phyloP scores from a whole-genome alignment of 352 stramenopile species.

The Phytophthora kernoviae region DNA sequence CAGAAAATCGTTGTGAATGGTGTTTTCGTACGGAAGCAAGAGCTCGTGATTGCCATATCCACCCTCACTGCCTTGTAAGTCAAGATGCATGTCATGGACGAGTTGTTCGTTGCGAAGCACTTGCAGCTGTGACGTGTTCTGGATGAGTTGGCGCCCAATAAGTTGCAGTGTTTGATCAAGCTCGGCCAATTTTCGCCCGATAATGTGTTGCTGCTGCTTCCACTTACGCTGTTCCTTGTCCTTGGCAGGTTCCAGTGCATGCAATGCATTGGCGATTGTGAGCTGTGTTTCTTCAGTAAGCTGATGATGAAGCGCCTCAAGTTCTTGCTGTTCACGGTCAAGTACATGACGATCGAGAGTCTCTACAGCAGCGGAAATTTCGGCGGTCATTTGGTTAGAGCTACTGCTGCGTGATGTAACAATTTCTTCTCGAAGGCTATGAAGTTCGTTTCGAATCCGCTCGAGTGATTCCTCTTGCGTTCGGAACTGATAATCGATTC shows the following conservation, averaged over 20 bases:
- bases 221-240: slow-evolving; percentile 24
- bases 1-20: neutral
- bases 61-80: slow-evolving; percentile 16
- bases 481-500: slow-evolving; percentile 32
- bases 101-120: slow-evolving; percentile 53
- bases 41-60: slow-evolving; percentile 19
- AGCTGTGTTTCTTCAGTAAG: slow-evolving; percentile 23
- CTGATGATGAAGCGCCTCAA: slow-evolving; percentile 18
- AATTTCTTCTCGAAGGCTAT: slow-evolving; percentile 17
- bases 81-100: slow-evolving; percentile 15
- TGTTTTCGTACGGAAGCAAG: slow-evolving; percentile 14
- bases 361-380: slow-evolving; percentile 18
- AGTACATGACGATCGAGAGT: slow-evolving; percentile 18
- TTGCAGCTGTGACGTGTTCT: slow-evolving; percentile 70
- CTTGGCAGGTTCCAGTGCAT: slow-evolving; percentile 20
- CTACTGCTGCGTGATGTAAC: neutral
- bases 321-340: slow-evolving; percentile 22
- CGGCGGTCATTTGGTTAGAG: slow-evolving; percentile 9
- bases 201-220: slow-evolving; percentile 31
- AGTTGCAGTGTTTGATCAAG: slow-evolving; percentile 70
- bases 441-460: slow-evolving; percentile 19
- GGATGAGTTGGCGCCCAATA: slow-evolving; percentile 65
- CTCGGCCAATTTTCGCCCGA: slow-evolving; percentile 51
- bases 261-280: slow-evolving; percentile 18
- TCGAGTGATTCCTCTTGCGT: slow-evolving; percentile 34